Evolutionary conservation across 163 green algal species (phyloP), one percentile per base, ranked within the genome.

Genomic region (Scenedesmus sp.): DNA sequence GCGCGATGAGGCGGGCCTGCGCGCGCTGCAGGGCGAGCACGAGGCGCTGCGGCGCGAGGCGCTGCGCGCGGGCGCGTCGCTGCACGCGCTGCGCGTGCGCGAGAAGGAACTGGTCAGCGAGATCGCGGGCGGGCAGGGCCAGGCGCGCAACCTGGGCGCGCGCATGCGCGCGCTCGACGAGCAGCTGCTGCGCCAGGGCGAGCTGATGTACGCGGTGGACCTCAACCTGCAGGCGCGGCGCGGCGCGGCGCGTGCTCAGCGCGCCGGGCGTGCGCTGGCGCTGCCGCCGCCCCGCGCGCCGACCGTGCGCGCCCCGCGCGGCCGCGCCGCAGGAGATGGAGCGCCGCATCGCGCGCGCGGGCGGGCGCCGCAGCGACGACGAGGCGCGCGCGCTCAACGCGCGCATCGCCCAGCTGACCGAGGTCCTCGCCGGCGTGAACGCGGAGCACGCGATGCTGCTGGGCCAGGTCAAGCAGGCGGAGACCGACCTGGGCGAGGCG

Each of bases 131-230:
- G 86, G 84, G 9, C 87, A 92, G 81, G 70, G 82, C 24, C 89
- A 96, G 87, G 90, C 90, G 81, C 90, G 89, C 57, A 96, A 96
- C 84, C 77, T 97, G 70, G 80, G 77, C 0, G 70, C 80, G 5
- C 83, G 87, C 54, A 87, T 95, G 34, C 69, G 70, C 26, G 60
- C 79, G 56, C 84, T 96, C 72, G 89, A 94, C 50, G 89, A 94
- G 64, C 86, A 95, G 77, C 57, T 86, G 11, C 4, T 47, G 47
- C 84, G 87, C 54, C 92, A 96, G 85, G 85, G 94, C 81, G 93
- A 97, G 88, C 83, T 96, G 75, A 83, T 95, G 72, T 97, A 97
- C 79, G 91, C 89, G 34, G 90, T 92, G 15, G 89, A 97, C 75
- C 96, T 94, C 75, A 77, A 93, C 84, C 82, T 96, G 51, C 89